These are phyloP conservation scores for Russula earlei DNA, from an alignment of 768 basidiomycete genomes.

Conservation along the genomic window DNA sequence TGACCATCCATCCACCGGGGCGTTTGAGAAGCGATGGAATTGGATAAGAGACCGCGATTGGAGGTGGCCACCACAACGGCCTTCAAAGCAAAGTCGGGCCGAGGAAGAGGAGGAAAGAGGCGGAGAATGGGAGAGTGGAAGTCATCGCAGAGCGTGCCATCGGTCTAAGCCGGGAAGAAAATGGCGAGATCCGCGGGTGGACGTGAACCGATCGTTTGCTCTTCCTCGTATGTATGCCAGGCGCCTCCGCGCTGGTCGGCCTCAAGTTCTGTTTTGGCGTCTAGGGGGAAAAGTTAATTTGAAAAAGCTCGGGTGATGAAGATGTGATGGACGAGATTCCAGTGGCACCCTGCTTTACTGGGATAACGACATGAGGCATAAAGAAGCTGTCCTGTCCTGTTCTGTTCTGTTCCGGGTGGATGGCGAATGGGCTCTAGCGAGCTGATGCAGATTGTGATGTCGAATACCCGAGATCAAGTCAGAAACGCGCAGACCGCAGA, in stretches of 20 bases:
- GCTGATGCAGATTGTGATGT: conserved; percentile 18
- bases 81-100: not conserved
- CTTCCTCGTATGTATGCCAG: conserved; percentile 11
- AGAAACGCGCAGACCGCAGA: no score
- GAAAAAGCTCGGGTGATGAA: not conserved
- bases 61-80: not conserved
- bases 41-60: not conserved
- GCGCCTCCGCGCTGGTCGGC: conserved; percentile 16
- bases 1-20: not conserved
- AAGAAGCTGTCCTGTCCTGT: no score
- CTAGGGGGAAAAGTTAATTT: conserved; percentile 12
- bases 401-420: not conserved
- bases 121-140: conserved; percentile 9
- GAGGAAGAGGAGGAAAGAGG: not conserved
- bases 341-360: conserved; percentile 1
- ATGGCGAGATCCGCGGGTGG: conserved; percentile 17
- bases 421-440: conserved; percentile 3
- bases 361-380: conserved; percentile 13
- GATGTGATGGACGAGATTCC: conserved; percentile 5
- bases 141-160: not conserved
- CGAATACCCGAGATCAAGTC: not conserved
- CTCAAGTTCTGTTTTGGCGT: no score
- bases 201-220: conserved; percentile 15
- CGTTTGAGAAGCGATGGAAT: not conserved
- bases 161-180: conserved; percentile 10